Evolutionary conservation across 1,139 yeast species (phyloP).

Genomic region (Sugiyamaella castrensis): DNA sequence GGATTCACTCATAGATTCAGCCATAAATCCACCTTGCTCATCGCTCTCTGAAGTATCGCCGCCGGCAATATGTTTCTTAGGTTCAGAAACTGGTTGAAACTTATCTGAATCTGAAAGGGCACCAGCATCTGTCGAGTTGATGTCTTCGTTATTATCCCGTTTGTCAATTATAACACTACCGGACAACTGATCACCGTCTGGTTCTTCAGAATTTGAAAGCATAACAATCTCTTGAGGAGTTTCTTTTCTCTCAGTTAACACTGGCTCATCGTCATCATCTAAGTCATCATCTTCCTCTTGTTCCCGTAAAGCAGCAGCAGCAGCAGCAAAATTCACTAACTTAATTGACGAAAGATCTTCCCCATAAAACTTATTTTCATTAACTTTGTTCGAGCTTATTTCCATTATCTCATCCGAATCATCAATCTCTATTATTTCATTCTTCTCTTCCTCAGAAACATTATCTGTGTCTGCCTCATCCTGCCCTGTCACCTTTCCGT

Average conservation of each 20-base stretch:
- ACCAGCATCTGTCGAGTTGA: too few species aligned
- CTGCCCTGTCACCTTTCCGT: slow-evolving; percentile 50
- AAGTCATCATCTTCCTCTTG: background rate
- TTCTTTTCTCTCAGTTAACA: too few species aligned
- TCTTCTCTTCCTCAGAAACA: slow-evolving; percentile 6
- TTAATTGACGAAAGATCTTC: slow-evolving; percentile 6
- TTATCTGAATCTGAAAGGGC: too few species aligned
- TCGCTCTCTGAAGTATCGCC: background rate
- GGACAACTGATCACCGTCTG: too few species aligned
- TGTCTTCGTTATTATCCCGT: too few species aligned
- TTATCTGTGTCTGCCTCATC: slow-evolving; percentile 21
- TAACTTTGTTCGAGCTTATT: background rate
- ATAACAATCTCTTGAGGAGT: too few species aligned
- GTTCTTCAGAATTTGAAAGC: too few species aligned
- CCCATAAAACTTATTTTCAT: background rate
- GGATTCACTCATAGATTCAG: slow-evolving; percentile 33
- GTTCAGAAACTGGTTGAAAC: background rate
- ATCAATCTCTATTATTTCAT: slow-evolving; percentile 1
- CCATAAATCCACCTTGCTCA: slow-evolving; percentile 25
- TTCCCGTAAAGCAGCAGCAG: background rate
- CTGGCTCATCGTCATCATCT: background rate
- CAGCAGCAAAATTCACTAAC: background rate
- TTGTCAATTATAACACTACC: too few species aligned
- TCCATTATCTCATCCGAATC: slow-evolving; percentile 6
- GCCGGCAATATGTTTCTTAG: background rate